phyloP scores from a whole-genome alignment of 1,139 yeast genomes.

The Blastobotrys persicus region DNA sequence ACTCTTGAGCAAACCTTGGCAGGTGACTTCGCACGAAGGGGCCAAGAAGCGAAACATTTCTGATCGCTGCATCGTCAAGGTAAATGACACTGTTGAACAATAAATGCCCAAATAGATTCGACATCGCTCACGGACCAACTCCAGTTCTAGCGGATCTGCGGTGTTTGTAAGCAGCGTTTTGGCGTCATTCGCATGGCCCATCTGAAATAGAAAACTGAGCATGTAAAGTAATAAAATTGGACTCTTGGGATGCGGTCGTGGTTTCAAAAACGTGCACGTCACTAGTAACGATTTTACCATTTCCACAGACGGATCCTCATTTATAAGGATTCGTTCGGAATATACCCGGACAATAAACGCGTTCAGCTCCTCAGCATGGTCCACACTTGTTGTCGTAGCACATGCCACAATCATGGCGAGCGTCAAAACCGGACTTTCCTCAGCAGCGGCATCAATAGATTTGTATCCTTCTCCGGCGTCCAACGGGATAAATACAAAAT shows the following conservation, averaged over 20 bases:
- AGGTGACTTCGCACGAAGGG: not conserved
- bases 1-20: not conserved
- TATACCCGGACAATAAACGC: conserved; percentile 49
- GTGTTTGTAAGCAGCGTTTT: conserved; percentile 1
- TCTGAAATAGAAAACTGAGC: conserved; percentile 39
- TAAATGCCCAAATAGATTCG: conserved; percentile 7
- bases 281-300: conserved; percentile 21
- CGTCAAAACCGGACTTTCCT: conserved; percentile 46
- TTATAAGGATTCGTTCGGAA: conserved; percentile 46
- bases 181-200: conserved; percentile 4
- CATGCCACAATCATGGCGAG: conserved; percentile 51
- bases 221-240: conserved; percentile 45
- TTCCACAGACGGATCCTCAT: conserved; percentile 45
- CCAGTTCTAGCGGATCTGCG: not conserved
- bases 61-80: not conserved
- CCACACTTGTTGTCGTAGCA: conserved; percentile 43
- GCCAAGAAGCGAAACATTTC: not conserved
- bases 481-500: conserved; percentile 45
- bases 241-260: conserved; percentile 9
- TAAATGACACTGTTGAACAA: not conserved
- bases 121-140: conserved; percentile 7
- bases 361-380: conserved; percentile 43
- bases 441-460: conserved; percentile 43
- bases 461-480: conserved; percentile 31
- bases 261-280: conserved; percentile 9